These are phyloP conservation scores for Nigrospora osmanthi DNA, from an alignment of 2,329 filamentous ascomycete genomes.

Conservation along the genomic window DNA sequence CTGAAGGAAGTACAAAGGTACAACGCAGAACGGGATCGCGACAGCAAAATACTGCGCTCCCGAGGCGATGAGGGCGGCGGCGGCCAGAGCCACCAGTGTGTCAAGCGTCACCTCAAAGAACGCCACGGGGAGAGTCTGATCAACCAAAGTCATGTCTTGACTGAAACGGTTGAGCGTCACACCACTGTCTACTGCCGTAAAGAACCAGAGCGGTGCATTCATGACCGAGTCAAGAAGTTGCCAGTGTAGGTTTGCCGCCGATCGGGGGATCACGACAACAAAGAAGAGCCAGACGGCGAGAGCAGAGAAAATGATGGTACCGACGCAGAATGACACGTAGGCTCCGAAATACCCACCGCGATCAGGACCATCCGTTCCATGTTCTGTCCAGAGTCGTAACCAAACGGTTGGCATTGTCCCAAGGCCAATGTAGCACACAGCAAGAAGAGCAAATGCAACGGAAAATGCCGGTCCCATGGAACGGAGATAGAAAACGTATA, in stretches of 20 bases:
- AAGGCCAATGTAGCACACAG: neutral
- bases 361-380: neutral
- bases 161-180: neutral
- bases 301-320: neutral
- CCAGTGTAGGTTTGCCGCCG: neutral
- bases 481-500: neutral
- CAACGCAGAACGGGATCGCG: neutral
- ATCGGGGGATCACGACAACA: neutral
- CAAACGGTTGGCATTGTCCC: neutral
- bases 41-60: neutral
- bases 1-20: neutral
- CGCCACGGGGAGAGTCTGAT: neutral
- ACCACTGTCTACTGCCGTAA: neutral
- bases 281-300: neutral
- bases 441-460: neutral
- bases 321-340: neutral
- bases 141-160: neutral
- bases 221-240: neutral
- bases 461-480: neutral
- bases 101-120: neutral
- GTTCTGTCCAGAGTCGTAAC: neutral
- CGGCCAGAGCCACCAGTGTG: neutral
- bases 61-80: slow-evolving; percentile 1
- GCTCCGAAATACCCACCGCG: neutral
- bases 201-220: neutral